Conservation (phyloP, 106 monocot genomes). For the Triglochin maritima region DNA sequence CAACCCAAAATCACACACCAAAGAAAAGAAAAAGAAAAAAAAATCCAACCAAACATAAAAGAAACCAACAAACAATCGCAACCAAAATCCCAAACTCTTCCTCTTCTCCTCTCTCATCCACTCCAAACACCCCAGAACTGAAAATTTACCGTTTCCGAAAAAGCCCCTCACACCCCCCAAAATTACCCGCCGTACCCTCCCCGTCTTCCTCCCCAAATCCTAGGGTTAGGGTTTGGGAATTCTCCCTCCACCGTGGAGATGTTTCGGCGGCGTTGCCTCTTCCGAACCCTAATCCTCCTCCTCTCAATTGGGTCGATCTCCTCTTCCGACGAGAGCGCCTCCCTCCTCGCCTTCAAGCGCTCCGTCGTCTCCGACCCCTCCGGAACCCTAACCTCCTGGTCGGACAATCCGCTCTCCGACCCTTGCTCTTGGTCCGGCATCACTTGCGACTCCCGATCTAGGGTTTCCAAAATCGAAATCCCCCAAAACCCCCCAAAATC, state of each 20-base stretch:
- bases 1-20: too few relatives aligned
- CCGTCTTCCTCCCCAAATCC: background rate
- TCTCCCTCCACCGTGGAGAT: conserved; percentile 3
- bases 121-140: too few relatives aligned
- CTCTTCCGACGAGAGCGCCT: background rate
- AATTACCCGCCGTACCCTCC: background rate
- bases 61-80: too few relatives aligned
- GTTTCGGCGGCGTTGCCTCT: conserved; percentile 11
- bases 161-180: background rate
- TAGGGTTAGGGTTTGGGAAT: conserved; percentile 3
- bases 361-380: conserved; percentile 12
- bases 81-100: too few relatives aligned
- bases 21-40: too few relatives aligned
- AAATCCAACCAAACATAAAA: too few relatives aligned
- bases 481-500: background rate
- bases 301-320: background rate
- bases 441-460: conserved; percentile 15
- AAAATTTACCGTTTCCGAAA: background rate
- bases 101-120: too few relatives aligned
- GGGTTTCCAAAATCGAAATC: conserved; percentile 19
- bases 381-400: conserved; percentile 15
- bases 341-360: conserved; percentile 21
- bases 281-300: conserved; percentile 1
- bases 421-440: conserved; percentile 26
- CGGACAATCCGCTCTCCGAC: background rate